phyloP scores from a whole-genome alignment of 805 yeast genomes.

The Maudiozyma pseudohumilis region DNA sequence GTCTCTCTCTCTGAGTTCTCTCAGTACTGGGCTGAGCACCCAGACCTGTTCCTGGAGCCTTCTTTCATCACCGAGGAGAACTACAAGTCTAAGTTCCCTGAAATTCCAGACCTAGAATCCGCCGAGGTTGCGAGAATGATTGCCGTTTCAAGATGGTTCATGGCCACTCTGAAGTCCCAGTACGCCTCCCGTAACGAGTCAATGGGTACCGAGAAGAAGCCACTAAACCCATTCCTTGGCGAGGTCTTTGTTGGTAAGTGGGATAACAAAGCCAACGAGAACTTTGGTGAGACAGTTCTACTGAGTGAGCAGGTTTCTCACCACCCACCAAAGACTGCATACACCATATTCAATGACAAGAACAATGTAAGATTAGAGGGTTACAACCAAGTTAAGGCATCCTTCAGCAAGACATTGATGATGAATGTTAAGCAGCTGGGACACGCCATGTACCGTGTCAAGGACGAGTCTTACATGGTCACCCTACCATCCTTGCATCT shows the following conservation, averaged over 20 bases:
- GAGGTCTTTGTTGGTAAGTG: slow-evolving; percentile 89
- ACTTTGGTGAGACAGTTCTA: slow-evolving; percentile 66
- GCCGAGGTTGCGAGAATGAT: slow-evolving; percentile 45
- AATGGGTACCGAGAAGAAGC: slow-evolving; percentile 94
- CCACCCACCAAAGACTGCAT: slow-evolving; percentile 97
- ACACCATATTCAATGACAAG: slow-evolving; percentile 65
- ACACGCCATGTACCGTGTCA: slow-evolving; percentile 66
- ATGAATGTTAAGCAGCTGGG: slow-evolving; percentile 87
- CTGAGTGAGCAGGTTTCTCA: slow-evolving; percentile 91
- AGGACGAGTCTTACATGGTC: slow-evolving; percentile 59
- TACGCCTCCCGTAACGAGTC: slow-evolving; percentile 87
- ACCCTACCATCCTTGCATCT: slow-evolving; percentile 93
- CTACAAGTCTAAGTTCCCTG: slow-evolving; percentile 10
- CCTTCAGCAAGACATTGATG: slow-evolving; percentile 64
- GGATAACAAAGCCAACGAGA: slow-evolving; percentile 44
- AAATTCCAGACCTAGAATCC: slow-evolving; percentile 38
- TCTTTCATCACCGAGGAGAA: slow-evolving; percentile 30
- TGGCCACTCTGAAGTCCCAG: slow-evolving; percentile 84
- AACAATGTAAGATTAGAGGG: slow-evolving; percentile 70
- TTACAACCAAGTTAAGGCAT: slow-evolving; percentile 79
- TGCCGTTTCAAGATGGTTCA: slow-evolving; percentile 83
- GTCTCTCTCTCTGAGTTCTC: slow-evolving; percentile 85
- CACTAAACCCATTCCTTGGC: slow-evolving; percentile 91
- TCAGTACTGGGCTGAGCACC: slow-evolving; percentile 93
- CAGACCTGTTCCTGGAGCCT: slow-evolving; percentile 72